Evolutionary conservation across 257 asterid species (phyloP).

Genomic region (Solanum clarkiae): DNA sequence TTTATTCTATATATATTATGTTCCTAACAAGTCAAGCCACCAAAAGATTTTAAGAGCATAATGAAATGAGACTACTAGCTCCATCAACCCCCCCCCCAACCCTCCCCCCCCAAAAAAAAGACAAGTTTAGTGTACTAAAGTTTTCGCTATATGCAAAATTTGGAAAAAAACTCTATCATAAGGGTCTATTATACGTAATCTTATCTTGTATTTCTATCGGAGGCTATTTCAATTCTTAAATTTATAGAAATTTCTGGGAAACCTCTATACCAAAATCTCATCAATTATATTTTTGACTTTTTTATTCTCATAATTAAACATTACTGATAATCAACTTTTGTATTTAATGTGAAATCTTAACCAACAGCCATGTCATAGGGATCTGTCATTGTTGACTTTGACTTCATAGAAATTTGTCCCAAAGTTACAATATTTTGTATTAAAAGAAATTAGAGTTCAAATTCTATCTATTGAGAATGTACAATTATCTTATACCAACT

Average conservation of each 20-base stretch:
- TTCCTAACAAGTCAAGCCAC: neutral
- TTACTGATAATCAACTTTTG: neutral
- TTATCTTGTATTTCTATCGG: too few species aligned
- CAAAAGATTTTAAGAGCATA: neutral
- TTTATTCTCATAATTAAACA: neutral
- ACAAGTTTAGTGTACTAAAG: too few species aligned
- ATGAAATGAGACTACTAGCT: neutral
- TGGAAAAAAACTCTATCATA: too few species aligned
- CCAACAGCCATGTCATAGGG: neutral
- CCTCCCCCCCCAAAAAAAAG: too few species aligned
- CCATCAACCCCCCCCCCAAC: too few species aligned
- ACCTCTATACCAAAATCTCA: neutral
- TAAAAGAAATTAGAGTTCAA: neutral
- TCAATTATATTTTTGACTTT: neutral
- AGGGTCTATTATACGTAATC: too few species aligned
- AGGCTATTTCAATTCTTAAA: neutral
- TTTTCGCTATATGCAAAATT: too few species aligned
- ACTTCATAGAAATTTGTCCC: neutral
- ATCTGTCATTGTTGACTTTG: neutral
- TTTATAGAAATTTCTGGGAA: neutral
- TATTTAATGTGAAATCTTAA: neutral
- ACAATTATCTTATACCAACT: neutral
- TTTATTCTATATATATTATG: too few species aligned
- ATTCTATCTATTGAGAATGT: neutral
- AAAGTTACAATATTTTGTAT: neutral